phyloP scores from a whole-genome alignment of 2,329 filamentous ascomycete genomes.

The Chaetomium globosum region DNA sequence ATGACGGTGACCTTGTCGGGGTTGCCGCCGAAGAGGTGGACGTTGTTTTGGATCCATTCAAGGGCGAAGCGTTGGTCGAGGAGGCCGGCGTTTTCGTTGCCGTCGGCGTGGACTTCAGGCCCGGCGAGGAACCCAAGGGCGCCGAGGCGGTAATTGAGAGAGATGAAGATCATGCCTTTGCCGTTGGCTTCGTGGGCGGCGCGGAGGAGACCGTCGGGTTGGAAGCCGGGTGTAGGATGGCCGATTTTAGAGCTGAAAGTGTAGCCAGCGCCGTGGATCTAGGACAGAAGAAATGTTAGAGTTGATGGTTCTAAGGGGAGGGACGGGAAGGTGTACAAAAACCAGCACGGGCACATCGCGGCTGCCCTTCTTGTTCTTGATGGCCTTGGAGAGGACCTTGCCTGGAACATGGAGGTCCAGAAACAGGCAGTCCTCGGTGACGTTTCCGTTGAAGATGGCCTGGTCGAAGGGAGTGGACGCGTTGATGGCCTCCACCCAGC shows the following conservation, averaged over 20 bases:
- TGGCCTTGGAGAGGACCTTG: background rate
- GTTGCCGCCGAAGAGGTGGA: conserved; percentile 4
- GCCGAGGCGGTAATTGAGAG: conserved; percentile 3
- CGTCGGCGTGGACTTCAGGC: background rate
- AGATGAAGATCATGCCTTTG: background rate
- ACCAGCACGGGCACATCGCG: background rate
- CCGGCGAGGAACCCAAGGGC: background rate
- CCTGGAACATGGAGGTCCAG: background rate
- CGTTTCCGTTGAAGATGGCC: background rate
- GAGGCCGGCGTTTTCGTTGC: conserved; percentile 8
- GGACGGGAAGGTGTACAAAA: background rate
- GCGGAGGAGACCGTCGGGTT: background rate
- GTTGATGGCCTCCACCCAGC: background rate
- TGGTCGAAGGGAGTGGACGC: background rate
- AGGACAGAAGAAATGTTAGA: background rate
- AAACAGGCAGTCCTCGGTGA: background rate
- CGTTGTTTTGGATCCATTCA: conserved; percentile 9
- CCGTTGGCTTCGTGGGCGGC: background rate
- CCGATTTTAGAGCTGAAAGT: background rate
- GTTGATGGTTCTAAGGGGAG: background rate
- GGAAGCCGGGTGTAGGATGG: background rate
- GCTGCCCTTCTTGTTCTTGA: background rate
- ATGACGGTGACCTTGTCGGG: conserved; percentile 10
- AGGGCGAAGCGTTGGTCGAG: conserved; percentile 9
- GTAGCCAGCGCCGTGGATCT: background rate